phyloP scores from a whole-genome alignment of 257 asterid species.

The Ilex asprella region DNA sequence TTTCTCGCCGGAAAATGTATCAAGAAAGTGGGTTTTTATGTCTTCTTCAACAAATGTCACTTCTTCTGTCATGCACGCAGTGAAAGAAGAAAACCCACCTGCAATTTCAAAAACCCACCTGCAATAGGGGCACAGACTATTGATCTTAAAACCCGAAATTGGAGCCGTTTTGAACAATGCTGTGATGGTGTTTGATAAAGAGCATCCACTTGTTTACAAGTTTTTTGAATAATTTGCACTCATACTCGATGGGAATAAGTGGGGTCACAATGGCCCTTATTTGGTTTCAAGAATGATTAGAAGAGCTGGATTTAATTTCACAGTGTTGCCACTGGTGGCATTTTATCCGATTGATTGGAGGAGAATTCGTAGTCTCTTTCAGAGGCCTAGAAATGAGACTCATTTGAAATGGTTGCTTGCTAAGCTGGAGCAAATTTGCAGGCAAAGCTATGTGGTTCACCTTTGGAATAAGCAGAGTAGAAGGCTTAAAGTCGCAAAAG shows the following conservation, averaged over 20 bases:
- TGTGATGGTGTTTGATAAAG: constrained; percentile 77
- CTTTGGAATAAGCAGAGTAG: constrained; percentile 93
- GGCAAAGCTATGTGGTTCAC: constrained; percentile 56
- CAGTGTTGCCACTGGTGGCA: constrained; percentile 61
- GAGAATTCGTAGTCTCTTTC: constrained; percentile 48
- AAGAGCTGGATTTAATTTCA: constrained; percentile 54
- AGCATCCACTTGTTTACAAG: constrained; percentile 34
- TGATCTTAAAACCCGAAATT: constrained; percentile 37
- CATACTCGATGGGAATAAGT: no score
- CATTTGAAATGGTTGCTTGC: constrained; percentile 60
- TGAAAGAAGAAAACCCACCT: constrained; percentile 26
- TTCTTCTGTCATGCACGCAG: constrained; percentile 20
- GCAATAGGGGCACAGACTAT: no score
- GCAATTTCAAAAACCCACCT: constrained; percentile 40
- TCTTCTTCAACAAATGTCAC: constrained; percentile 21
- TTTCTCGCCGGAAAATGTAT: constrained; percentile 38
- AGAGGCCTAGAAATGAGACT: constrained; percentile 43
- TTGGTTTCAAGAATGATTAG: constrained; percentile 50
- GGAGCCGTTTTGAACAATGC: constrained; percentile 88
- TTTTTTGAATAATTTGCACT: no score
- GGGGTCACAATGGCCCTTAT: constrained; percentile 49
- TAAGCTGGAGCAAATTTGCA: constrained; percentile 48
- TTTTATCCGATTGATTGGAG: constrained; percentile 96
- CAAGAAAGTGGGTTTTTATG: constrained; percentile 43
- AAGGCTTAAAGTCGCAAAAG: constrained; percentile 41